phyloP scores from a whole-genome alignment of 2,329 filamentous ascomycete species.

The Ascochyta clinopodiicola region DNA sequence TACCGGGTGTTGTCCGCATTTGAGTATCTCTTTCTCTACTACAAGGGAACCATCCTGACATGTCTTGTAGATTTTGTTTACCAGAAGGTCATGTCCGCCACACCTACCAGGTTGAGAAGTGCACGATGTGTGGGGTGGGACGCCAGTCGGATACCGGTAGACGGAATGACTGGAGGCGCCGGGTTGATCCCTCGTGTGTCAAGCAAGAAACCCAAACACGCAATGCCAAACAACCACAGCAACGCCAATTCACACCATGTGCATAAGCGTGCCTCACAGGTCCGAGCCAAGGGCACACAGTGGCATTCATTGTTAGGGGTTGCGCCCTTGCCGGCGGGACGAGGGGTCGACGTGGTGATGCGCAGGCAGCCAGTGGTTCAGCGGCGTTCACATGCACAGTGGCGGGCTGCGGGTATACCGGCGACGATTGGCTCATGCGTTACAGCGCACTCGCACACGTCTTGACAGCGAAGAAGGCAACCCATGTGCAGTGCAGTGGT shows the following conservation, averaged over 20 bases:
- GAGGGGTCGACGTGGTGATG: slow-evolving; percentile 5
- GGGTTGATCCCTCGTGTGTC: not conserved
- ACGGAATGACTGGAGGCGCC: not conserved
- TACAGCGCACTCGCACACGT: slow-evolving; percentile 19
- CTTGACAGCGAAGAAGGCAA: slow-evolving; percentile 22
- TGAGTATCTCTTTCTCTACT: no score
- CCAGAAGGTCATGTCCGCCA: not conserved
- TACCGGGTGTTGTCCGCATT: not conserved
- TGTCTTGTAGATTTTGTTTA: not conserved
- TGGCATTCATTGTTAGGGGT: slow-evolving; percentile 5
- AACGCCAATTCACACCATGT: not conserved
- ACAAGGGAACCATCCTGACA: not conserved
- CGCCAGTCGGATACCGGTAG: not conserved
- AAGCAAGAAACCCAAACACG: not conserved
- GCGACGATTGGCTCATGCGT: slow-evolving; percentile 15
- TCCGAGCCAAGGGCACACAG: not conserved
- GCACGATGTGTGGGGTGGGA: slow-evolving; percentile 3
- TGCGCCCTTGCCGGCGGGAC: slow-evolving; percentile 10
- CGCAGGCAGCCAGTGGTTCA: slow-evolving; percentile 3
- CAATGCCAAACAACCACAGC: not conserved
- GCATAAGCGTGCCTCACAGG: not conserved
- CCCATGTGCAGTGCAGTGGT: slow-evolving; percentile 8
- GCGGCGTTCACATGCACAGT: not conserved
- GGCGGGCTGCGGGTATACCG: not conserved
- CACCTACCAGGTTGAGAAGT: slow-evolving; percentile 5